A percentile compares a stretch with the other conserved stretches of the same genome.
Evolutionary conservation across 345 rosid genomes (phyloP).

Genomic region (Citrus unshiu): DNA sequence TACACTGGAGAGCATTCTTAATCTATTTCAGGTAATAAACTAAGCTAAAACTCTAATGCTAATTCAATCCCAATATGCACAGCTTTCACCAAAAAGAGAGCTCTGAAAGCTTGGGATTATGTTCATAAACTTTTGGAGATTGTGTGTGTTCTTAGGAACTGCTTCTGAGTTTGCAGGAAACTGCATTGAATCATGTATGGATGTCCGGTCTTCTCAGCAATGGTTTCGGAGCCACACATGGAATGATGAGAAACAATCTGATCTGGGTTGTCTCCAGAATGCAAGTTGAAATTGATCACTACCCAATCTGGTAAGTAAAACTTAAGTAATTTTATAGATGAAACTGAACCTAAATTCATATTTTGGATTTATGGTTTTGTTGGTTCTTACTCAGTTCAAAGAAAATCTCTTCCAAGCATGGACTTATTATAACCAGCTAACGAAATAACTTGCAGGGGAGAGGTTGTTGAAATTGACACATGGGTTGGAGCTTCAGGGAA

Average conservation of each 20-base stretch:
- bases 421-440: background rate
- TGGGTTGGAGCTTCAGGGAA: slow-evolving; percentile 78
- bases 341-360: background rate
- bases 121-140: background rate
- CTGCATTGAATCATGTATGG: slow-evolving; percentile 77
- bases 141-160: background rate
- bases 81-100: background rate
- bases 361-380: background rate
- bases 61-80: background rate
- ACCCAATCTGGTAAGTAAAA: slow-evolving; percentile 53
- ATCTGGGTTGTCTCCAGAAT: slow-evolving; percentile 75
- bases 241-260: slow-evolving; percentile 64
- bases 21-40: slow-evolving; percentile 54
- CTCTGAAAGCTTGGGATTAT: background rate
- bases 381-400: background rate
- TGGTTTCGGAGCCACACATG: slow-evolving; percentile 75
- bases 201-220: slow-evolving; percentile 71
- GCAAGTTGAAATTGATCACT: slow-evolving; percentile 53
- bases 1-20: slow-evolving; percentile 54
- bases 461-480: slow-evolving; percentile 59
- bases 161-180: slow-evolving; percentile 36
- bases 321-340: background rate
- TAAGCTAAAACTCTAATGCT: background rate
- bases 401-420: background rate
- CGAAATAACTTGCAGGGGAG: slow-evolving; percentile 42